A percentile compares a stretch with the other conserved stretches of the same genome.
Evolutionary conservation across 805 yeast genomes (phyloP).

Genomic region (Ogataea dorogensis): DNA sequence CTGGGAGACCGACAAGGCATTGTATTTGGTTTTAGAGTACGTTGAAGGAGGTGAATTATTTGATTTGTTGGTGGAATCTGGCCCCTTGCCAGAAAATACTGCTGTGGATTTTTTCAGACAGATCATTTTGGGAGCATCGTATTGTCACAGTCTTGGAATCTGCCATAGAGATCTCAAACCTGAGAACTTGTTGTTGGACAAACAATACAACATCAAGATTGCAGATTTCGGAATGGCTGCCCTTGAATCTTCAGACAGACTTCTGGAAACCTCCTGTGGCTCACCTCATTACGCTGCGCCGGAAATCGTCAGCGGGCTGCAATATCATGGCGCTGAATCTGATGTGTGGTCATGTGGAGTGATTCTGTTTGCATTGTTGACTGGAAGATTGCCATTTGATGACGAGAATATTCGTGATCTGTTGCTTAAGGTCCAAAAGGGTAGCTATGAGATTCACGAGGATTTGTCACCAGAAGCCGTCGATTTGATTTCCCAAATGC

Average conservation of each 20-base stretch:
- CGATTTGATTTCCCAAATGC: conserved; percentile 78
- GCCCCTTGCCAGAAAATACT: conserved; percentile 83
- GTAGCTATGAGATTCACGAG: conserved; percentile 79
- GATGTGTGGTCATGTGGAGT: conserved; percentile 99
- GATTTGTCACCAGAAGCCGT: conserved; percentile 80
- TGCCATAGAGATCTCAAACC: conserved; percentile 82
- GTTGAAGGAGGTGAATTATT: conserved; percentile 97
- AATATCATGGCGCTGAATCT: conserved; percentile 94
- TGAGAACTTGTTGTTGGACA: conserved; percentile 75
- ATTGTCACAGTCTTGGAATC: conserved; percentile 64
- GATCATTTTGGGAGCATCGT: conserved; percentile 61
- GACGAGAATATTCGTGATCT: conserved; percentile 91
- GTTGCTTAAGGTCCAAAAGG: conserved; percentile 86
- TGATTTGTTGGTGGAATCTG: conserved; percentile 85
- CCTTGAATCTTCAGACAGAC: conserved; percentile 70
- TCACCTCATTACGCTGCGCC: conserved; percentile 99
- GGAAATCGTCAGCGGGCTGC: conserved; percentile 92
- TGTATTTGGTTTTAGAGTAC: conserved; percentile 87
- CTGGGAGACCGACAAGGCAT: conserved; percentile 81
- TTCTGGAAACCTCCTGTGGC: conserved; percentile 94
- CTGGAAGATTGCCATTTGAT: conserved; percentile 96
- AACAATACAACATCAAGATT: conserved; percentile 83
- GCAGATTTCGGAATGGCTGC: conserved; percentile 99
- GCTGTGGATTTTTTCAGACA: conserved; percentile 86
- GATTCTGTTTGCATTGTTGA: conserved; percentile 85